A percentile compares a stretch with the other conserved stretches of the same genome.
Evolutionary conservation across 2,329 filamentous ascomycete species (phyloP).

Genomic region (Apiospora hydei): DNA sequence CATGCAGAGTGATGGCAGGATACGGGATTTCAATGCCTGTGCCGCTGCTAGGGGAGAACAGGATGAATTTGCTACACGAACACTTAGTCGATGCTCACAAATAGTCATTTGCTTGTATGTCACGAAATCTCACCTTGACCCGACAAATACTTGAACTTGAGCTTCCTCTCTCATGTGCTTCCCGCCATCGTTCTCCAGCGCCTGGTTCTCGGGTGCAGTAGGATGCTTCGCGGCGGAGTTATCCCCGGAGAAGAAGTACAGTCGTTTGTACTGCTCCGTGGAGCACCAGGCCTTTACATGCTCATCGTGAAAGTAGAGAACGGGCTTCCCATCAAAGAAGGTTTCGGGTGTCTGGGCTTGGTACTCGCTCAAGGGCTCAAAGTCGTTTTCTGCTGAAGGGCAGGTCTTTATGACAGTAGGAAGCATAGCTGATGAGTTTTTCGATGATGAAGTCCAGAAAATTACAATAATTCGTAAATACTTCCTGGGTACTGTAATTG

Average conservation of each 20-base stretch:
- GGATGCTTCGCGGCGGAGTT: constrained; percentile 37
- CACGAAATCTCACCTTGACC: constrained; percentile 58
- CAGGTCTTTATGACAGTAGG: constrained; percentile 64
- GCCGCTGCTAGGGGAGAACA: constrained; percentile 66
- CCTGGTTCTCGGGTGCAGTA: constrained; percentile 43
- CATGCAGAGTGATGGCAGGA: constrained; percentile 77
- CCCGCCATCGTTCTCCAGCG: constrained; percentile 43
- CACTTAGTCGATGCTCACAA: constrained; percentile 40
- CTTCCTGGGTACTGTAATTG: background rate
- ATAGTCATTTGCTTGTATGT: constrained; percentile 25
- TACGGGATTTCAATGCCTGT: constrained; percentile 76
- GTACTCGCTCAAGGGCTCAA: constrained; percentile 71
- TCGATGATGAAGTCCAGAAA: background rate
- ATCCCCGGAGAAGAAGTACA: constrained; percentile 60
- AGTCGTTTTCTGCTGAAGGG: constrained; percentile 63
- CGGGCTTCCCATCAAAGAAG: constrained; percentile 75
- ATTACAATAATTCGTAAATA: background rate
- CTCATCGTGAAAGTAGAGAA: constrained; percentile 70
- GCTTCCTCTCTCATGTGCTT: constrained; percentile 47
- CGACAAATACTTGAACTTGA: constrained; percentile 64
- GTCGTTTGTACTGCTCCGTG: constrained; percentile 58
- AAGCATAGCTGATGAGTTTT: constrained; percentile 43
- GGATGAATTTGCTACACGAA: constrained; percentile 58
- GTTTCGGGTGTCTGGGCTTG: constrained; percentile 75
- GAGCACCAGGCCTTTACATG: constrained; percentile 66